Percentiles rank a stretch among this genome's conserved stretches.
These are phyloP conservation scores for Beta vulgaris DNA, from an alignment of 148 eudicot species.

Conservation along the genomic window DNA sequence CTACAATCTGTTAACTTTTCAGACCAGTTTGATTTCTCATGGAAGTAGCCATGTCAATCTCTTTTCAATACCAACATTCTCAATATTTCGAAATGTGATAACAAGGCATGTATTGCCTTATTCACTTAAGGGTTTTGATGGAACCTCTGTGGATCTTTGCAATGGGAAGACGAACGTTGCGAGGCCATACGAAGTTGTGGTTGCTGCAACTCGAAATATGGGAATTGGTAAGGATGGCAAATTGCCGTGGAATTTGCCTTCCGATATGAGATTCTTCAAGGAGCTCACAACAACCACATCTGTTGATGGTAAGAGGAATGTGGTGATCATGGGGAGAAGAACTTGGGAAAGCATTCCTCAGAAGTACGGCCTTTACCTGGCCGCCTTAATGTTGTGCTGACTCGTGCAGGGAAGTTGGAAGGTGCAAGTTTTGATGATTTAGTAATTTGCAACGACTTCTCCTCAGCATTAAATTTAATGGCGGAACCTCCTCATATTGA, in stretches of 20 bases:
- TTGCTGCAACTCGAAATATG: slow-evolving; percentile 80
- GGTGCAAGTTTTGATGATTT: slow-evolving; percentile 52
- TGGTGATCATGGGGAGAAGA: slow-evolving; percentile 86
- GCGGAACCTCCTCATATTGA: slow-evolving; percentile 48
- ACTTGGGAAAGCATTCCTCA: slow-evolving; percentile 87
- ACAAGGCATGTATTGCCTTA: background rate
- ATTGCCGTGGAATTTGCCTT: slow-evolving; percentile 86
- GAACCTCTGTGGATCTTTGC: background rate
- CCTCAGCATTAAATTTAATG: slow-evolving; percentile 58
- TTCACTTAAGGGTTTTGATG: slow-evolving; percentile 6
- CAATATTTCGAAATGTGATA: background rate
- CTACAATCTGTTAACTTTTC: slow-evolving; percentile 8
- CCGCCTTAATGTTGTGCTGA: slow-evolving; percentile 73
- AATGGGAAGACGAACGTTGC: background rate
- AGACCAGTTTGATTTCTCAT: slow-evolving; percentile 1
- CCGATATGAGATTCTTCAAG: slow-evolving; percentile 75
- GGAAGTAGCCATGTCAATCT: slow-evolving; percentile 1
- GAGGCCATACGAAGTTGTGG: slow-evolving; percentile 68
- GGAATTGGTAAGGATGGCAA: slow-evolving; percentile 88
- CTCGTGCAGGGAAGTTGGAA: slow-evolving; percentile 56
- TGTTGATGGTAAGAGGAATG: slow-evolving; percentile 68
- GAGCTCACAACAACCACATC: slow-evolving; percentile 58
- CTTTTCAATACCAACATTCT: background rate
- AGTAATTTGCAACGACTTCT: slow-evolving; percentile 49
- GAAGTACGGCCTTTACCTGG: slow-evolving; percentile 66